Evolutionary conservation across 2,329 filamentous ascomycete genomes (phyloP).

Genomic region (Sclerotinia minor): DNA sequence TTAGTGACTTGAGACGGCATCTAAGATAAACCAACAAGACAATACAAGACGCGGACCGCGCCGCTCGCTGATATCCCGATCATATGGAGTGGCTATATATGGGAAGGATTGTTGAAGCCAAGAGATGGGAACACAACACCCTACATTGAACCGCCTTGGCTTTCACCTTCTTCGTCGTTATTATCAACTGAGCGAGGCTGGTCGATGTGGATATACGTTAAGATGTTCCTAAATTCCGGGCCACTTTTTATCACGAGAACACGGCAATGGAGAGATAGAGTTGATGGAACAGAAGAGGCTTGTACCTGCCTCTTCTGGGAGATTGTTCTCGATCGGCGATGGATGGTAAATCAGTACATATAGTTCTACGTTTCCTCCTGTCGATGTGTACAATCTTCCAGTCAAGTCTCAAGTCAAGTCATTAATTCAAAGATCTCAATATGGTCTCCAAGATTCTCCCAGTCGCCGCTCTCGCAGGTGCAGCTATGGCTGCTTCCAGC

Average conservation of each 20-base stretch:
- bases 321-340: neutral
- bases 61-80: neutral
- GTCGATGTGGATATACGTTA: neutral
- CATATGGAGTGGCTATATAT: slow-evolving; percentile 3
- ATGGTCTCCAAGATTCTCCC: slow-evolving; percentile 35
- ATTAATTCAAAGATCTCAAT: slow-evolving; percentile 14
- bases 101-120: neutral
- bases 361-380: neutral
- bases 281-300: neutral
- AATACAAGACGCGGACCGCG: neutral
- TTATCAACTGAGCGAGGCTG: neutral
- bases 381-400: neutral
- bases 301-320: slow-evolving; percentile 6
- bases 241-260: neutral
- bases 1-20: neutral
- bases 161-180: neutral
- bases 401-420: slow-evolving; percentile 13
- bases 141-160: slow-evolving; percentile 6
- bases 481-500: slow-evolving; percentile 30
- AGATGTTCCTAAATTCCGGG: neutral
- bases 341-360: slow-evolving; percentile 5
- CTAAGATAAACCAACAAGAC: neutral
- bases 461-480: slow-evolving; percentile 31
- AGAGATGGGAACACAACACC: neutral
- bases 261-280: neutral